A percentile compares a stretch with the other conserved stretches of the same genome.
Evolutionary conservation across 176 grass and related monocot genomes (phyloP).

Genomic region (Triticum turgidum): DNA sequence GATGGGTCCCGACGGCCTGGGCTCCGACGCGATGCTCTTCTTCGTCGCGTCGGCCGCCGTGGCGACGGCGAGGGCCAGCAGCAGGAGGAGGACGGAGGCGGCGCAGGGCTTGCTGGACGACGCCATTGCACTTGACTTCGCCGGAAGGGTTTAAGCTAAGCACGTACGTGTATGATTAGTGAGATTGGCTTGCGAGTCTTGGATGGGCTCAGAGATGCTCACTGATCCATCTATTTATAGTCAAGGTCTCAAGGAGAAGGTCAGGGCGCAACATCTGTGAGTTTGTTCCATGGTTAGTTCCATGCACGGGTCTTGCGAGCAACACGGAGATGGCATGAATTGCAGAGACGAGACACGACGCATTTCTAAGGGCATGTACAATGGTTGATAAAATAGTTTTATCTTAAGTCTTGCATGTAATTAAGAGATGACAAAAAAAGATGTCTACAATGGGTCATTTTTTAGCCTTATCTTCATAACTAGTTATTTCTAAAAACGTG

Average conservation of each 20-base stretch:
- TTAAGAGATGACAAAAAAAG: too few species aligned
- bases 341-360: too few species aligned
- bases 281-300: not conserved
- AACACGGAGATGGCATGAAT: not conserved
- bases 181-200: not conserved
- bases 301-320: not conserved
- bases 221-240: not conserved
- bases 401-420: too few species aligned
- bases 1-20: too few species aligned
- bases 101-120: conserved; percentile 10
- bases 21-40: too few species aligned
- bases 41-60: not conserved
- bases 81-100: not conserved
- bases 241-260: too few species aligned
- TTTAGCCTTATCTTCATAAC: too few species aligned
- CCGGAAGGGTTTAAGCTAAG: not conserved
- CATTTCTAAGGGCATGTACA: not conserved
- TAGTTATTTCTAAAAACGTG: too few species aligned
- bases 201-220: not conserved
- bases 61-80: not conserved
- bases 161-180: not conserved
- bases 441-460: too few species aligned
- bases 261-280: not conserved
- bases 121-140: conserved; percentile 1
- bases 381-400: too few species aligned